These are phyloP conservation scores for Proliferodiscus dingleyae DNA, from an alignment of 2,329 filamentous ascomycete genomes.

Conservation along the genomic window DNA sequence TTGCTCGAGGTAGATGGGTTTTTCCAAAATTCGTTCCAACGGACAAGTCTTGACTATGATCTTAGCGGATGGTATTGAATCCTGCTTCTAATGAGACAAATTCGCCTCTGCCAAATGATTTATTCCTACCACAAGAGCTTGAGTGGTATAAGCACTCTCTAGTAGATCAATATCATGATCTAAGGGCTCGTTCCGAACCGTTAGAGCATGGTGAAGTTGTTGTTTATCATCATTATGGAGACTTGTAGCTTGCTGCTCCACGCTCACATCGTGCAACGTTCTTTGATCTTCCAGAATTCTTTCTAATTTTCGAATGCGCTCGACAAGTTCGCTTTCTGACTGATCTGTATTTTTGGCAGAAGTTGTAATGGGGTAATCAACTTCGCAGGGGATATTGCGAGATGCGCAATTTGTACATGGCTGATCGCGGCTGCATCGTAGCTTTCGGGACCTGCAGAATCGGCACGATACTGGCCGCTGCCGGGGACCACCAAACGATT, in stretches of 20 bases:
- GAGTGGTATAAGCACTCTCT: constrained; percentile 7
- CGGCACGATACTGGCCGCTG: constrained; percentile 10
- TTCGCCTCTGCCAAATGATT: neutral
- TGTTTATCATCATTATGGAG: neutral
- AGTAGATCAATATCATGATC: constrained; percentile 9
- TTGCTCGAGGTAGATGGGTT: constrained; percentile 8
- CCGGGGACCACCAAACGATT: neutral
- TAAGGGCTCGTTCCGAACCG: constrained; percentile 5
- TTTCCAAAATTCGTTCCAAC: constrained; percentile 6
- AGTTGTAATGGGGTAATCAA: neutral
- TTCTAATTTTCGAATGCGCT: constrained; percentile 13
- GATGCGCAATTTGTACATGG: constrained; percentile 18
- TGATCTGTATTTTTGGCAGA: neutral
- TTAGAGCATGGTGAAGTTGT: neutral
- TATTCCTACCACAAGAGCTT: constrained; percentile 3
- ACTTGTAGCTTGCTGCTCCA: neutral
- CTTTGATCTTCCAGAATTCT: constrained; percentile 5
- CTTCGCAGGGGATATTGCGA: constrained; percentile 11
- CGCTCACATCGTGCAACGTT: neutral
- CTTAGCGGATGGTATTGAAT: constrained; percentile 1
- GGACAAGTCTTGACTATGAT: constrained; percentile 12
- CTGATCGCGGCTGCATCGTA: constrained; percentile 6
- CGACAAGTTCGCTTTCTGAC: constrained; percentile 9
- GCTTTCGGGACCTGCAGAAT: constrained; percentile 6
- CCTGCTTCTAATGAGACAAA: neutral